phyloP scores from a whole-genome alignment of 345 rosid genomes.

The Syzygium aromaticum region DNA sequence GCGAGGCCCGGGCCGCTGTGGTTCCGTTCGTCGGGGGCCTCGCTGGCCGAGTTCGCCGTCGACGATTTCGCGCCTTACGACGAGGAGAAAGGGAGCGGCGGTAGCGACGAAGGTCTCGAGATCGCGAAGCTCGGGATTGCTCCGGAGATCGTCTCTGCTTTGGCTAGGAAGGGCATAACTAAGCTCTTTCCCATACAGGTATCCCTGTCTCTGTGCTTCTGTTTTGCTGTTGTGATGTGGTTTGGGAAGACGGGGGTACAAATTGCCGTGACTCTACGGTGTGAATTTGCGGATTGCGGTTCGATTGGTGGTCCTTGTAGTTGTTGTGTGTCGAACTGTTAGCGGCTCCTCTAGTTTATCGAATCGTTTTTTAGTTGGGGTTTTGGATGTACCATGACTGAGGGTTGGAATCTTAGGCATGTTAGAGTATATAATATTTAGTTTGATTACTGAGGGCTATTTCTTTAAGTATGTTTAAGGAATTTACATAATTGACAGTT shows the following conservation, averaged over 20 bases:
- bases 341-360: background rate
- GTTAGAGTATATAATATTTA: background rate
- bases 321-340: background rate
- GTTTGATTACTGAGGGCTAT: background rate
- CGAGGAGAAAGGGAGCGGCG: slow-evolving; percentile 19
- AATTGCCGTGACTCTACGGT: background rate
- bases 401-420: background rate
- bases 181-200: slow-evolving; percentile 96
- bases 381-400: background rate
- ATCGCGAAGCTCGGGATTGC: slow-evolving; percentile 61
- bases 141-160: slow-evolving; percentile 63
- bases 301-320: background rate
- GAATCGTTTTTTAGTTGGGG: background rate
- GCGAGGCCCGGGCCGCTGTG: slow-evolving; percentile 35
- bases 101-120: slow-evolving; percentile 55
- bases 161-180: slow-evolving; percentile 50
- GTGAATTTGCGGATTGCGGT: background rate
- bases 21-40: slow-evolving; percentile 29
- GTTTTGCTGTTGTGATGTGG: background rate
- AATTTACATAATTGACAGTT: background rate
- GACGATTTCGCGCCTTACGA: slow-evolving; percentile 27
- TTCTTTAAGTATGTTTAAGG: background rate
- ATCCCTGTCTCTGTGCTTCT: background rate
- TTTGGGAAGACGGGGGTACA: background rate
- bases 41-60: slow-evolving; percentile 44